phyloP scores from a whole-genome alignment of 75 land plant species.

The Isoetes taiwanensis region DNA sequence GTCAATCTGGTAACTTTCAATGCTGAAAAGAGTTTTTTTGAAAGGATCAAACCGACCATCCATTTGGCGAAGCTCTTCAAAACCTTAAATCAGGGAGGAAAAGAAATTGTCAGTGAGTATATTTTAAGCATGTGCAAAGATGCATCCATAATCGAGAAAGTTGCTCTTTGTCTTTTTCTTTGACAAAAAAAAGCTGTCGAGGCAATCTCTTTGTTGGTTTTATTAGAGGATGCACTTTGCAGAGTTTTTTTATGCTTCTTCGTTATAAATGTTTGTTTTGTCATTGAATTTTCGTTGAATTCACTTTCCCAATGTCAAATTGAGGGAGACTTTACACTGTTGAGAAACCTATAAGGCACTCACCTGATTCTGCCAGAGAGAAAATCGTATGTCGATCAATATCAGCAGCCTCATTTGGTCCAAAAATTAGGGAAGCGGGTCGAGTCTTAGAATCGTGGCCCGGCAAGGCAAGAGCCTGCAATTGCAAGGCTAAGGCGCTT shows the following conservation, averaged over 20 bases:
- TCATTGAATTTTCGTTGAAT: neutral
- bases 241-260: neutral
- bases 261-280: neutral
- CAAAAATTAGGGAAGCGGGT: constrained; percentile 73
- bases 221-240: neutral
- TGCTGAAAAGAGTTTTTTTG: constrained; percentile 52
- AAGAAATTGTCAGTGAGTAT: neutral
- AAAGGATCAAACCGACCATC: constrained; percentile 42
- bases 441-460: constrained; percentile 24
- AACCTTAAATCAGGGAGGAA: constrained; percentile 27
- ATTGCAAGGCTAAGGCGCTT: constrained; percentile 35
- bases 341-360: too few species aligned
- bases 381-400: constrained; percentile 49
- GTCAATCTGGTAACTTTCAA: constrained; percentile 45
- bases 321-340: neutral
- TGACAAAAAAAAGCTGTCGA: neutral
- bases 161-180: too few species aligned
- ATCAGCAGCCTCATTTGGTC: constrained; percentile 68
- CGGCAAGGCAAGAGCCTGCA: constrained; percentile 39
- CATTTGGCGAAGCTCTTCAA: constrained; percentile 31
- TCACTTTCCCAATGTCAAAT: neutral
- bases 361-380: constrained; percentile 48
- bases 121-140: neutral
- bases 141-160: neutral
- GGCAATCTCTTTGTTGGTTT: neutral